Conservation (phyloP, 805 yeast species). For the Pichia sporocuriosa region DNA sequence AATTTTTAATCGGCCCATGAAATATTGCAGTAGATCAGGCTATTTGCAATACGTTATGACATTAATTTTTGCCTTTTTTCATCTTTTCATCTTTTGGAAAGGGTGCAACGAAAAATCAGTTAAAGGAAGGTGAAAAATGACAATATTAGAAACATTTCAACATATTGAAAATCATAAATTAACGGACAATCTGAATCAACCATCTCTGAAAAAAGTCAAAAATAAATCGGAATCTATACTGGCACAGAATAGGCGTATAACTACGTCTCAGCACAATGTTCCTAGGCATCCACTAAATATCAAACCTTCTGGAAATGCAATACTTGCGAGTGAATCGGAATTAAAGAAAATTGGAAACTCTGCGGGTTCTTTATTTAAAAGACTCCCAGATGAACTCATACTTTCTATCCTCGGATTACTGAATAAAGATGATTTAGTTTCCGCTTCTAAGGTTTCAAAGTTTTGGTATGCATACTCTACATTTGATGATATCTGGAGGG, state of each 20-base stretch:
- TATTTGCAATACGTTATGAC: too few relatives aligned
- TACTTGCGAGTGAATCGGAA: conserved; percentile 19
- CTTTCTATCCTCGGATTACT: conserved; percentile 46
- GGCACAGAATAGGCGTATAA: conserved; percentile 13
- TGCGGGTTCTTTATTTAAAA: conserved; percentile 45
- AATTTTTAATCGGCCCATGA: too few relatives aligned
- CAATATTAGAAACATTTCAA: too few relatives aligned
- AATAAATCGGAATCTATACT: neutral
- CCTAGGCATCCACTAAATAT: conserved; percentile 65
- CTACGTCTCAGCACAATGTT: conserved; percentile 21
- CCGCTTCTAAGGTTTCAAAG: conserved; percentile 54
- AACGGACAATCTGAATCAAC: neutral
- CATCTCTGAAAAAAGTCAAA: neutral
- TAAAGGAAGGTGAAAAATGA: too few relatives aligned
- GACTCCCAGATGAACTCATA: conserved; percentile 58
- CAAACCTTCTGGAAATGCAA: conserved; percentile 64
- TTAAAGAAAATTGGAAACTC: conserved; percentile 25
- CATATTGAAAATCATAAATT: neutral
- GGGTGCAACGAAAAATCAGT: too few relatives aligned
- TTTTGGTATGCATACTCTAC: conserved; percentile 64
- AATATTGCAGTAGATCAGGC: too few relatives aligned
- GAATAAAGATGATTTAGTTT: conserved; percentile 40
- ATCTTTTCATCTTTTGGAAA: too few relatives aligned
- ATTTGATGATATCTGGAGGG: conserved; percentile 81
- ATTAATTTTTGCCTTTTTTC: too few relatives aligned